Evolutionary conservation across 371 early-diverging fungal species (phyloP).

Genomic region (Sporodiniella umbellata): DNA sequence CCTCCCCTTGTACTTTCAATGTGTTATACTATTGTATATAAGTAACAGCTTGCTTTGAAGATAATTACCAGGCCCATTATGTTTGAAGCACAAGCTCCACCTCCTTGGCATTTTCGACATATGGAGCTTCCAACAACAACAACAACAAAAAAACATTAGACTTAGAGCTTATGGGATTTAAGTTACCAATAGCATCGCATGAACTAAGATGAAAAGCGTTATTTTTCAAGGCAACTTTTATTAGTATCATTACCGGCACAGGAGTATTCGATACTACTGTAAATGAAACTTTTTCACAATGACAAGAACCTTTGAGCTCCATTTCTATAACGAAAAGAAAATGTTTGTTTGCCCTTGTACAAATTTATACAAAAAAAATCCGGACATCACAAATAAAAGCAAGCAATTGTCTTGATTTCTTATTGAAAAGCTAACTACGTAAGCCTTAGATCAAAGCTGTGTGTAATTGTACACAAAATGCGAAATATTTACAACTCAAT

Average conservation of each 20-base stretch:
- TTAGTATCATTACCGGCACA: constrained; percentile 29
- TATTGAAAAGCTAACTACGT: too few relatives aligned
- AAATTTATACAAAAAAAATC: background rate
- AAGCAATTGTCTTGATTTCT: too few relatives aligned
- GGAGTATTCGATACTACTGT: constrained; percentile 37
- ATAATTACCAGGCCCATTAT: constrained; percentile 39
- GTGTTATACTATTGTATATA: constrained; percentile 12
- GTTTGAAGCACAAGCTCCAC: constrained; percentile 42
- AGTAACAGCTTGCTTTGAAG: background rate
- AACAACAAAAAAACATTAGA: too few relatives aligned
- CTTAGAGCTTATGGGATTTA: background rate
- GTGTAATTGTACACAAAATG: too few relatives aligned
- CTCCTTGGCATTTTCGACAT: constrained; percentile 49
- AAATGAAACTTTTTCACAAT: constrained; percentile 43
- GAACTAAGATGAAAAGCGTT: constrained; percentile 33
- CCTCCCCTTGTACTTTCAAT: constrained; percentile 23
- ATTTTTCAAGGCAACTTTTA: too few relatives aligned
- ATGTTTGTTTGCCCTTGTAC: background rate
- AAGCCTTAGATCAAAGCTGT: too few relatives aligned
- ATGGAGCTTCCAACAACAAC: too few relatives aligned
- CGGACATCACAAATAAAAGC: too few relatives aligned
- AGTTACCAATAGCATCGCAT: constrained; percentile 47
- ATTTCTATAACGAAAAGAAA: constrained; percentile 13
- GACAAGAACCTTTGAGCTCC: constrained; percentile 52
- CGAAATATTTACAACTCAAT: too few relatives aligned